phyloP scores from a whole-genome alignment of 257 asterid species.

The Solanum microdontum region DNA sequence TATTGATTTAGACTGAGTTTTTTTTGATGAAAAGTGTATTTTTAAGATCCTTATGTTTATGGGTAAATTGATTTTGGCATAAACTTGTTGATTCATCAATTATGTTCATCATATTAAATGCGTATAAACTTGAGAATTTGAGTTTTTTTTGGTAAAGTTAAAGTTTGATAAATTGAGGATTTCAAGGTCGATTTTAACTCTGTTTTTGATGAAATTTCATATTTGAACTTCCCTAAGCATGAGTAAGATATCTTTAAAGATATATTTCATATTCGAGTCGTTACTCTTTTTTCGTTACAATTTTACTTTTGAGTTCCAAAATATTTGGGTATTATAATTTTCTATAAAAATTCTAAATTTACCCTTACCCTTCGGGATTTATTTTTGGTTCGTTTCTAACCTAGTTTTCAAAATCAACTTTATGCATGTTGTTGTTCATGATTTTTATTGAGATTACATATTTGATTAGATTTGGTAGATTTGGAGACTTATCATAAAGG shows the following conservation, averaged over 20 bases:
- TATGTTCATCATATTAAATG: not conserved
- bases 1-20: no score
- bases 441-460: no score
- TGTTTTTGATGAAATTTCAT: no score
- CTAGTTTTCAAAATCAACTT: no score
- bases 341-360: not conserved
- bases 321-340: not conserved
- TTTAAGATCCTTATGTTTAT: not conserved
- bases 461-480: no score
- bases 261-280: not conserved
- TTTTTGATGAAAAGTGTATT: no score
- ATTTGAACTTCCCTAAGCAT: not conserved
- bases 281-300: no score
- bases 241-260: no score
- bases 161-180: not conserved
- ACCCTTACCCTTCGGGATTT: not conserved
- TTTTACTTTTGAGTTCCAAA: not conserved
- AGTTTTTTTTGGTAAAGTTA: no score
- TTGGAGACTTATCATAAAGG: no score
- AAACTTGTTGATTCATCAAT: not conserved
- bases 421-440: no score
- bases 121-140: not conserved
- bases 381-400: no score
- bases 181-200: not conserved
- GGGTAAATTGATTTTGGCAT: not conserved